These are phyloP conservation scores for Tolypocladium capitatum DNA, from an alignment of 2,329 filamentous ascomycete species.

Conservation along the genomic window DNA sequence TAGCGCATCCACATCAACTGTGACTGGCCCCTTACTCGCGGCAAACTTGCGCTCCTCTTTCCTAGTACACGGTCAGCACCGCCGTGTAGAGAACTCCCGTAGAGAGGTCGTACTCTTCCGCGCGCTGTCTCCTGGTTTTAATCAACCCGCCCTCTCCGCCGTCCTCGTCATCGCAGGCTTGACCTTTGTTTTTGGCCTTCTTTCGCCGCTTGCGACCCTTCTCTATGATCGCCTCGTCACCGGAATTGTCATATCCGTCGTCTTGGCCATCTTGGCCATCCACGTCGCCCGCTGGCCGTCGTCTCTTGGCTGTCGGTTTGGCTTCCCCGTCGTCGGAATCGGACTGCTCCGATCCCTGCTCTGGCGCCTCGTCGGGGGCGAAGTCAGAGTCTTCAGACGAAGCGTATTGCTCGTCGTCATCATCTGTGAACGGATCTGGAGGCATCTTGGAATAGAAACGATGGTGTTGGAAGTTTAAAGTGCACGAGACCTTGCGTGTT, in stretches of 20 bases:
- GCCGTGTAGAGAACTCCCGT: neutral
- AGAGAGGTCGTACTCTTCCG: conserved; percentile 37
- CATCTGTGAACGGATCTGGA: conserved; percentile 25
- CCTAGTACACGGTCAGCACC: conserved; percentile 18
- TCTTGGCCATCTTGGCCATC: conserved; percentile 28
- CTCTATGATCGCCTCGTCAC: conserved; percentile 57
- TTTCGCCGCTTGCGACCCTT: conserved; percentile 43
- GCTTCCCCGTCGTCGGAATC: conserved; percentile 31
- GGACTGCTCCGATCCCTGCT: conserved; percentile 33
- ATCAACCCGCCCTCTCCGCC: conserved; percentile 49
- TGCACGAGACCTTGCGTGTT: neutral
- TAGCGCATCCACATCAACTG: conserved; percentile 57
- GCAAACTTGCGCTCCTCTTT: conserved; percentile 43
- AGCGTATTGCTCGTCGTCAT: conserved; percentile 46
- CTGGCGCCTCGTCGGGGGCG: conserved; percentile 41
- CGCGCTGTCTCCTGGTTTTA: conserved; percentile 60
- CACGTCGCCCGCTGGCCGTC: conserved; percentile 7
- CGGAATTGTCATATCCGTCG: conserved; percentile 50
- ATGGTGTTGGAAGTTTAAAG: conserved; percentile 26
- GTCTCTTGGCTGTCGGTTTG: conserved; percentile 13
- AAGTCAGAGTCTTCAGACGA: conserved; percentile 67
- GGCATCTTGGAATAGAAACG: conserved; percentile 22
- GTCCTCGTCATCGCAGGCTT: conserved; percentile 35
- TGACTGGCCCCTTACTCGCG: conserved; percentile 44
- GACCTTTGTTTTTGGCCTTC: conserved; percentile 25